phyloP scores from a whole-genome alignment of 192 early-diverging fungal genomes.

The Cetraspora pellucida region DNA sequence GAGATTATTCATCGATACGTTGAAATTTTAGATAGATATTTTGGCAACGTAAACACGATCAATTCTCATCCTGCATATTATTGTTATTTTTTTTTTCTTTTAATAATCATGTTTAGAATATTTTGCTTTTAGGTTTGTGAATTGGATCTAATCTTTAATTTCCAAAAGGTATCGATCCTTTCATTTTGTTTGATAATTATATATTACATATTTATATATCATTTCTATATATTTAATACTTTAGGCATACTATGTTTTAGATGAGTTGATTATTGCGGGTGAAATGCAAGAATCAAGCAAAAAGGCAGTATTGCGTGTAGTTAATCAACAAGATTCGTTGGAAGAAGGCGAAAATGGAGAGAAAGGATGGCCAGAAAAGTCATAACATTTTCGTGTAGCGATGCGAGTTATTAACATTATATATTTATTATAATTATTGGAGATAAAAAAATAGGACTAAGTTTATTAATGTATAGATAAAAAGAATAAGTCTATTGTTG shows the following conservation, averaged over 20 bases:
- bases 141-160: constrained; percentile 98
- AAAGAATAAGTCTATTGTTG: too few species aligned
- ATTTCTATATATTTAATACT: background rate
- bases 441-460: too few species aligned
- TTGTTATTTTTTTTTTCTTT: constrained; percentile 16
- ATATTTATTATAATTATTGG: too few species aligned
- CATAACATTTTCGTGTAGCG: background rate
- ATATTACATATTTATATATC: background rate
- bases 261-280: constrained; percentile 86
- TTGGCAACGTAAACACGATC: constrained; percentile 77
- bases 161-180: constrained; percentile 64
- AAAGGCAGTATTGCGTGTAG: constrained; percentile 68
- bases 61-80: background rate
- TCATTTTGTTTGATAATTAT: background rate
- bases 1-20: constrained; percentile 99
- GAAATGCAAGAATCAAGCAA: constrained; percentile 97
- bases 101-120: too few species aligned
- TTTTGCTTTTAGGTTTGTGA: constrained; percentile 71
- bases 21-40: constrained; percentile 95
- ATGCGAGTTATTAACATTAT: too few species aligned
- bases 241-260: constrained; percentile 82
- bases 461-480: too few species aligned
- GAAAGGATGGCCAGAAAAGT: constrained; percentile 48
- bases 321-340: constrained; percentile 74
- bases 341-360: constrained; percentile 77